These are phyloP conservation scores for Fusarium pilosicola DNA, from an alignment of 2,329 filamentous ascomycete species.

Conservation along the genomic window DNA sequence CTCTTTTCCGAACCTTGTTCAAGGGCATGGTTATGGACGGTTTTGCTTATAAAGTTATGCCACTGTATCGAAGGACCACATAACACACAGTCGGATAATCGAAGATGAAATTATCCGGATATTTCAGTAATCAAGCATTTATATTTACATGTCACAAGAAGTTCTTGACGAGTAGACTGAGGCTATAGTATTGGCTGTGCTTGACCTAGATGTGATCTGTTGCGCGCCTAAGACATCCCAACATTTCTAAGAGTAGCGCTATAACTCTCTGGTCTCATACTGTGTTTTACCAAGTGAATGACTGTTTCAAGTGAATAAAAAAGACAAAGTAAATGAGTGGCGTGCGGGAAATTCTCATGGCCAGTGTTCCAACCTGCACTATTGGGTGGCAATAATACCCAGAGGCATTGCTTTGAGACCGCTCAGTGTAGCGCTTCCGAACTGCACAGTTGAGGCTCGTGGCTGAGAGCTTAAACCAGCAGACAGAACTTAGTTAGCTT, in stretches of 20 bases:
- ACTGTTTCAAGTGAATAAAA: not conserved
- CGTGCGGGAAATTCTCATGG: fast-evolving
- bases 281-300: not conserved
- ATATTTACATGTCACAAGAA: not conserved
- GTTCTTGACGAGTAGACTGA: not conserved
- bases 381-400: not conserved
- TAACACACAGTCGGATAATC: not conserved
- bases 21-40: too few relatives aligned
- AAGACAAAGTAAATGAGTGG: not conserved
- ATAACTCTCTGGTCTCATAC: not conserved
- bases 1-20: not conserved
- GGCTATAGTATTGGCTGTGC: not conserved
- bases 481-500: too few relatives aligned
- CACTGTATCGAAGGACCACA: not conserved
- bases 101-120: fast-evolving
- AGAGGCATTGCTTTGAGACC: not conserved
- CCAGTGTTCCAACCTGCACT: too few relatives aligned
- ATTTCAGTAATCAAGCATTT: too few relatives aligned
- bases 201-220: not conserved
- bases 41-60: too few relatives aligned
- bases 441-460: too few relatives aligned
- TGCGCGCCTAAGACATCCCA: not conserved
- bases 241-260: not conserved
- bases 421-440: fast-evolving
- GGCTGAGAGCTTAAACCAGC: too few relatives aligned